Evolutionary conservation across 1,284 basidiomycete genomes (phyloP), one percentile per base, ranked within the genome.

Genomic region (Lentinula novae-zelandiae): DNA sequence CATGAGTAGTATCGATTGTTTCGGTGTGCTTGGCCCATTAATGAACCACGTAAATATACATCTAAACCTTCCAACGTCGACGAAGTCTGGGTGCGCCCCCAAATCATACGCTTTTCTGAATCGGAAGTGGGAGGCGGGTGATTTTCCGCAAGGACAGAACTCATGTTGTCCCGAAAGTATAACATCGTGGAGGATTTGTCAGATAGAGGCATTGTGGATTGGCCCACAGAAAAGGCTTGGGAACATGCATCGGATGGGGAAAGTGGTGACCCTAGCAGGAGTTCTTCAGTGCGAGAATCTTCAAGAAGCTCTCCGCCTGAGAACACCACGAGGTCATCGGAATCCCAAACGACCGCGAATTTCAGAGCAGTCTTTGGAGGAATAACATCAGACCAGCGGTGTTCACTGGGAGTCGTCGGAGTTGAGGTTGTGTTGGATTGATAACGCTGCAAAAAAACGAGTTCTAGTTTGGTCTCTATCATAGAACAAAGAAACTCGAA

Each of bases 311-410:
- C 70, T 34, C 79, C 76, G 20, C 79, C 78, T 1, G 82, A 82
- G 70, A 85, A 85, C 27, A 80, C 79, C 63, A 84, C 76, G 67
- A 84, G 77, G 10, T 83, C 80, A 1, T 79, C 76, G 3, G 79
- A 77, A 63, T 85, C 83, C 80, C 81, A 85, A 44, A 85, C 71
- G 6, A 83, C 82, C 5, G 82, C 83, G 65, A 85, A 85, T 8
- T 80, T 82, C 63, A 85, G 73, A 2, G 78, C 82, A 31, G 79
- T 75, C 60, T 81, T 78, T 4, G 83, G 82, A 20, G 83, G 82
- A 9, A 83, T 73, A 57, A 84, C 70, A 46, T 83, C 78, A 10
- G 83, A 84, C 83, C 83, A 85, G 44, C 80, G 78, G 20, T 56
- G 48, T 49, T 61, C 60, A 31, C 49, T 58, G 13, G 57, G 31